phyloP scores from a whole-genome alignment of 73 alveolate species.

The Strombidium stylifer region DNA sequence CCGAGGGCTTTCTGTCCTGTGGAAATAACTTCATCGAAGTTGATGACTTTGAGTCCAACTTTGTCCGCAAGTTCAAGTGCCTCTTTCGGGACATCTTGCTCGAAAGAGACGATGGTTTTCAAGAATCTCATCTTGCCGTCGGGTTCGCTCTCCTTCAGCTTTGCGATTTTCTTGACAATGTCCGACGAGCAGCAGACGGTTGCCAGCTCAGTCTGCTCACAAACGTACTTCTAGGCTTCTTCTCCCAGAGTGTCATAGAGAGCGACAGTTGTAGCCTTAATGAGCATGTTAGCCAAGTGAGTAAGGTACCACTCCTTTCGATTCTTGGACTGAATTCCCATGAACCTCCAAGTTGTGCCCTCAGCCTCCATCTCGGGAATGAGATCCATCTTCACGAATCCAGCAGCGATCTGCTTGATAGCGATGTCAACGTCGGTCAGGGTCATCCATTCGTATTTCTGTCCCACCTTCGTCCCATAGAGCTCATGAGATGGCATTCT shows the following conservation, averaged over 20 bases:
- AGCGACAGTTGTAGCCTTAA: conserved; percentile 60
- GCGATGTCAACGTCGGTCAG: no score
- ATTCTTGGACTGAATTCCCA: conserved; percentile 75
- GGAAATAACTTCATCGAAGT: conserved; percentile 21
- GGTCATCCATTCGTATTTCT: no score
- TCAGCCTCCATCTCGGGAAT: background rate
- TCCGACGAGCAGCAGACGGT: conserved; percentile 54
- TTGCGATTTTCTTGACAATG: conserved; percentile 10
- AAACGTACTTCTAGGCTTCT: conserved; percentile 55
- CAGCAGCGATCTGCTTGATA: no score
- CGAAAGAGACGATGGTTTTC: conserved; percentile 48
- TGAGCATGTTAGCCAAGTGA: conserved; percentile 61
- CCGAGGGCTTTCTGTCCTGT: conserved; percentile 26
- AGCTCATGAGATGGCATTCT: no score
- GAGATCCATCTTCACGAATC: no score
- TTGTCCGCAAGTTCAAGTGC: conserved; percentile 1
- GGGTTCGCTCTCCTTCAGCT: conserved; percentile 9
- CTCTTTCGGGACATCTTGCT: conserved; percentile 20
- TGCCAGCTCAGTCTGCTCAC: conserved; percentile 61
- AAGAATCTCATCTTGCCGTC: conserved; percentile 13
- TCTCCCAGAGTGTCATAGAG: conserved; percentile 82
- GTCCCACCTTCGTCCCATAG: no score
- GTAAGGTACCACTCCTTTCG: conserved; percentile 86
- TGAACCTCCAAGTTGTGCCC: conserved; percentile 19
- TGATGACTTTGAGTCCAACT: conserved; percentile 27